Evolutionary conservation across 352 stramenopile species (phyloP).

Genomic region (Pythium periplocum): DNA sequence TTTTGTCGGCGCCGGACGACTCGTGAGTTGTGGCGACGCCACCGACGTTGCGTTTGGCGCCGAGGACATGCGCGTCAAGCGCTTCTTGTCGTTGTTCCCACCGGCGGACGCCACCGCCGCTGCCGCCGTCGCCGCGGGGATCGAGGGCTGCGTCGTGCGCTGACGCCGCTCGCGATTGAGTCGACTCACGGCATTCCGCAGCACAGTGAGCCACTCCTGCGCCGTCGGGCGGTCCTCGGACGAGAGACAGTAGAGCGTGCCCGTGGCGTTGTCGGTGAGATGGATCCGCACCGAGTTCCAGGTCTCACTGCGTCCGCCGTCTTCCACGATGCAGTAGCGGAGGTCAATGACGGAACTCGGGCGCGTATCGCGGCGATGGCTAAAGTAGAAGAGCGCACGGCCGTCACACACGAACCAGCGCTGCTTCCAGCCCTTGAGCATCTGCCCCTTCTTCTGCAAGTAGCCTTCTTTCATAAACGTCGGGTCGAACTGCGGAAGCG

Average conservation of each 20-base stretch:
- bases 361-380: conserved; percentile 53
- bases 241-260: conserved; percentile 76
- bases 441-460: conserved; percentile 74
- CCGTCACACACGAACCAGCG: conserved; percentile 82
- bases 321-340: conserved; percentile 65
- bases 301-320: conserved; percentile 70
- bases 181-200: conserved; percentile 39
- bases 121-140: neutral
- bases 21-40: too few species aligned
- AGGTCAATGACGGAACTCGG: conserved; percentile 71
- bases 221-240: conserved; percentile 53
- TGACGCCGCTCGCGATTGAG: conserved; percentile 6
- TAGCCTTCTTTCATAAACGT: conserved; percentile 72
- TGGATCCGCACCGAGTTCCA: conserved; percentile 82
- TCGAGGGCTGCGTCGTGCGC: conserved; percentile 9
- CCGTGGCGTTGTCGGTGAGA: conserved; percentile 56
- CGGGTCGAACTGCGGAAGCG: conserved; percentile 41
- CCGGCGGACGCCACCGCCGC: too few species aligned
- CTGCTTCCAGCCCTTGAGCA: conserved; percentile 73
- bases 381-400: conserved; percentile 70
- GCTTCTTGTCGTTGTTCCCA: too few species aligned
- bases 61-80: neutral
- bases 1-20: neutral
- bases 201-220: conserved; percentile 60
- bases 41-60: neutral